Conservation (phyloP, 2,329 filamentous ascomycete species). For the Neocucurbitaria cava region DNA sequence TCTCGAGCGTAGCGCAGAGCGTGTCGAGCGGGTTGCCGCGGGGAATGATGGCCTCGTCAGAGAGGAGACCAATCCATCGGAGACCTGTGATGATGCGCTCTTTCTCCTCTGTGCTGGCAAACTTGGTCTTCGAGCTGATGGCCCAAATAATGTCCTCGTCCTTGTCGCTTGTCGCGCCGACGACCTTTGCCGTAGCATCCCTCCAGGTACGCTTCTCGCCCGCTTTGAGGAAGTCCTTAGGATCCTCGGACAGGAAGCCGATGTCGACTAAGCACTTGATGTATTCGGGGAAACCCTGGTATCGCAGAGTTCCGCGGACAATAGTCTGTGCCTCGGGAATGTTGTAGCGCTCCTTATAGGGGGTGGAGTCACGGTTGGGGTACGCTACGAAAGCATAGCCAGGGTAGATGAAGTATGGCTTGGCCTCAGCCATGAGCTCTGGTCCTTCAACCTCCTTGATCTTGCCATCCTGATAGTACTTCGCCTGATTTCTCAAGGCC, state of each 20-base stretch:
- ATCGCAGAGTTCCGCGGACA: constrained; percentile 83
- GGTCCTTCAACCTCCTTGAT: constrained; percentile 62
- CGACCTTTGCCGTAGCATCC: constrained; percentile 79
- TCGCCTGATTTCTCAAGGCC: constrained; percentile 84
- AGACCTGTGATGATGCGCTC: constrained; percentile 74
- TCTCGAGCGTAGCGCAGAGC: constrained; percentile 85
- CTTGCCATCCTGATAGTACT: constrained; percentile 81
- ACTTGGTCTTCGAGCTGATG: constrained; percentile 77
- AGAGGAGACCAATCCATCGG: constrained; percentile 74
- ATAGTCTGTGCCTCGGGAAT: constrained; percentile 93
- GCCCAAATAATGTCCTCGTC: constrained; percentile 75
- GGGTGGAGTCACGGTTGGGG: constrained; percentile 88
- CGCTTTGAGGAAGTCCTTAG: constrained; percentile 67
- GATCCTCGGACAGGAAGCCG: constrained; percentile 81
- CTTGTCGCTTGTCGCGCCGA: constrained; percentile 70
- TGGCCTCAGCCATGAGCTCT: constrained; percentile 84
- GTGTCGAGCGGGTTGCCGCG: constrained; percentile 85
- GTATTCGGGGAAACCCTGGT: constrained; percentile 89
- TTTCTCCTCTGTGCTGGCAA: constrained; percentile 72
- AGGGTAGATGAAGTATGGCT: constrained; percentile 90
- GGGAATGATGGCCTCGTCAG: constrained; percentile 71
- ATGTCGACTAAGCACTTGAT: constrained; percentile 87
- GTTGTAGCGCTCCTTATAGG: constrained; percentile 86
- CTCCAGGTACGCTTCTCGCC: constrained; percentile 75
- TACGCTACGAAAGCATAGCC: constrained; percentile 91